Base-by-base conservation (phyloP, 805 yeast genomes). In the Saturnispora halmiae region DNA sequence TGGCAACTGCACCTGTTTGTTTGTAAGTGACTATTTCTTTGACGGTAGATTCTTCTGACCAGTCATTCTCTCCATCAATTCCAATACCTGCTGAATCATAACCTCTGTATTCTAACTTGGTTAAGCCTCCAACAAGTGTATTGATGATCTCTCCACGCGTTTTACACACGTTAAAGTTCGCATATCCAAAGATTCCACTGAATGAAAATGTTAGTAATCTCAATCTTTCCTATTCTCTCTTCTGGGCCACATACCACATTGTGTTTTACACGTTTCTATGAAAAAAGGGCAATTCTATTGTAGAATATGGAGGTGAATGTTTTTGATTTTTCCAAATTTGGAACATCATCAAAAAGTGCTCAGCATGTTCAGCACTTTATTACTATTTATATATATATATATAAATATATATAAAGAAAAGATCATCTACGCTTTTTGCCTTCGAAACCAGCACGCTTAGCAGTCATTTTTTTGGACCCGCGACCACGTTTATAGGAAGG, bases 61-160 rank as follows among this genome's bases (percentile, higher is more conserved):
- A 51, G 36, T 54, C 59, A 43, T 70, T 72, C 60, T 85, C 94
- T 45, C 95, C 96, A 63, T 88, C 96, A 49, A 92, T 75, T 49
- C 97, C 96, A 45, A 92, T 70, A 57, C 99, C 99, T 19, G 96
- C 82, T 16, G 97, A 88, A 64, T 92, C 99, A 56, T 92, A 92
- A 34, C 99, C 99, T 66, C 99, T 82, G 67, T 92, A 92, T 64
- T 92, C 99, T 55, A 92, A 73, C 57, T 94, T 79, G 46, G 66
- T 69, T 45, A 81, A 70, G 48, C 95, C 95, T 54, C 87, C 96
- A 38, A 90, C 73, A 50, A 92, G 73, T 45, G 87, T 86, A 61
- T 81, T 85, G 48, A 90, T 71, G 63, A 92, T 87, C 55, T 90
- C 96, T 36, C 95, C 96, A 65, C 97, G 75, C 40, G 87, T 71